Percentiles rank a stretch among this genome's conserved stretches.
Conservation (phyloP, 2,329 filamentous ascomycete genomes). For the Myriosclerotinia curreyana region DNA sequence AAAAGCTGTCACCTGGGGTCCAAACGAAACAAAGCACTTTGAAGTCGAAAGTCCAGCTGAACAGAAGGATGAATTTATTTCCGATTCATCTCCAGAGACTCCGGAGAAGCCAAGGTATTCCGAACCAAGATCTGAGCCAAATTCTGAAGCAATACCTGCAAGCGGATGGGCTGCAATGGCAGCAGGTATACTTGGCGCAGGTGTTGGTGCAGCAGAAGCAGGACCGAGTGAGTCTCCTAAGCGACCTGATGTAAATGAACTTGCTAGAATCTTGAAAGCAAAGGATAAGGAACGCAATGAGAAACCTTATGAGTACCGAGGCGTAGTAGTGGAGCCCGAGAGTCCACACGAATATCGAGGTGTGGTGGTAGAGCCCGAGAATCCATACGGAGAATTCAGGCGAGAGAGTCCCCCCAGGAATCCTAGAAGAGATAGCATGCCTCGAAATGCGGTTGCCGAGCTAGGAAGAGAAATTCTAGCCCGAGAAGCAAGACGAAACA, state of each 20-base stretch:
- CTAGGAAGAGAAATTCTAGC: not conserved
- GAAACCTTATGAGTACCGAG: conserved; percentile 35
- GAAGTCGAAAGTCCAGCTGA: conserved; percentile 57
- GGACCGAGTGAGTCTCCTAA: conserved; percentile 31
- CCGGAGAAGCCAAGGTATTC: conserved; percentile 37
- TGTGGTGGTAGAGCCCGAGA: conserved; percentile 31
- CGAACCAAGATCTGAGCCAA: conserved; percentile 4
- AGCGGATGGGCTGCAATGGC: conserved; percentile 52
- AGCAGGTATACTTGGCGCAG: conserved; percentile 48
- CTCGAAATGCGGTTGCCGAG: not conserved
- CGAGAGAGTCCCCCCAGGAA: conserved; percentile 3
- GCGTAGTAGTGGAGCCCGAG: conserved; percentile 34
- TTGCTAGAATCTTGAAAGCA: conserved; percentile 6
- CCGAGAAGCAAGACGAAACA: not conserved
- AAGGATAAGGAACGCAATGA: conserved; percentile 25
- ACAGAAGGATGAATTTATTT: conserved; percentile 35
- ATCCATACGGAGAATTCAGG: conserved; percentile 27
- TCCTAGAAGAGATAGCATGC: not conserved
- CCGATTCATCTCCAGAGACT: conserved; percentile 35
- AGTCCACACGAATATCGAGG: conserved; percentile 22
- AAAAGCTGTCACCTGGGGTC: conserved; percentile 62
- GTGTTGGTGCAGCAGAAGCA: conserved; percentile 36
- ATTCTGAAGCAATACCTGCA: not conserved
- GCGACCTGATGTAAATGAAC: conserved; percentile 11
- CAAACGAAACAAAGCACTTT: conserved; percentile 63